These are phyloP conservation scores for Kwoniella heveanensis DNA, from an alignment of 768 basidiomycete species.

Conservation along the genomic window DNA sequence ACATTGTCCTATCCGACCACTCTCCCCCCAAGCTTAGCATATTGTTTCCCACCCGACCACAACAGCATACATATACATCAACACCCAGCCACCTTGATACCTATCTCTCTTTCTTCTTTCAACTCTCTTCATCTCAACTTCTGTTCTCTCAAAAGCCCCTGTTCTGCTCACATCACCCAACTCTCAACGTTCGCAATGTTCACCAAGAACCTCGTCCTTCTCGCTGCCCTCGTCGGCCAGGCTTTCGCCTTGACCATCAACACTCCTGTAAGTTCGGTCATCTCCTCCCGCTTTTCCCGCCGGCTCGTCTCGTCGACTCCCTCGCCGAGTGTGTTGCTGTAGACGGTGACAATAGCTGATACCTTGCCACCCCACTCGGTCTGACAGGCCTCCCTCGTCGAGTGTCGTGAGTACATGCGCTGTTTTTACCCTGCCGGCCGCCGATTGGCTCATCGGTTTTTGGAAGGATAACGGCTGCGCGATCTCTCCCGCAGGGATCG, in stretches of 20 bases:
- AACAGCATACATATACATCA: constrained; percentile 2
- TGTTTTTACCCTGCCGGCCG: constrained; percentile 2
- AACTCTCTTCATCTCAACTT: constrained; percentile 4
- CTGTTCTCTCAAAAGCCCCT: background rate
- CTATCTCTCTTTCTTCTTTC: constrained; percentile 9
- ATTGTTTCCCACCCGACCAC: constrained; percentile 10
- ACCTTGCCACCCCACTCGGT: background rate
- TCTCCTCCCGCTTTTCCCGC: background rate
- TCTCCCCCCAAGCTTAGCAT: background rate
- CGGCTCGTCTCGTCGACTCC: background rate
- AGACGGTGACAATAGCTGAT: too few species aligned
- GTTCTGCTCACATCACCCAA: constrained; percentile 5
- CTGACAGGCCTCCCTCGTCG: constrained; percentile 42
- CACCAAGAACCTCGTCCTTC: constrained; percentile 34
- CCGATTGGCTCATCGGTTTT: constrained; percentile 4
- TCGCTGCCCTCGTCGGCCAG: constrained; percentile 36
- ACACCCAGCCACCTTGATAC: constrained; percentile 6
- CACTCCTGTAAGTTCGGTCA: constrained; percentile 47
- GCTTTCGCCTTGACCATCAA: constrained; percentile 49
- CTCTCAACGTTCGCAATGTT: constrained; percentile 32
- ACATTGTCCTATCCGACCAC: background rate
- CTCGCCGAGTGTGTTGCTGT: too few species aligned
- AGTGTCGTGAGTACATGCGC: constrained; percentile 42
- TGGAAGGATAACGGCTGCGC: background rate
- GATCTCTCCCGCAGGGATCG: background rate